A percentile compares a stretch with the other conserved stretches of the same genome.
Conservation (phyloP, 225 moss, liverwort and hornwort genomes). For the Climacium dendroides region DNA sequence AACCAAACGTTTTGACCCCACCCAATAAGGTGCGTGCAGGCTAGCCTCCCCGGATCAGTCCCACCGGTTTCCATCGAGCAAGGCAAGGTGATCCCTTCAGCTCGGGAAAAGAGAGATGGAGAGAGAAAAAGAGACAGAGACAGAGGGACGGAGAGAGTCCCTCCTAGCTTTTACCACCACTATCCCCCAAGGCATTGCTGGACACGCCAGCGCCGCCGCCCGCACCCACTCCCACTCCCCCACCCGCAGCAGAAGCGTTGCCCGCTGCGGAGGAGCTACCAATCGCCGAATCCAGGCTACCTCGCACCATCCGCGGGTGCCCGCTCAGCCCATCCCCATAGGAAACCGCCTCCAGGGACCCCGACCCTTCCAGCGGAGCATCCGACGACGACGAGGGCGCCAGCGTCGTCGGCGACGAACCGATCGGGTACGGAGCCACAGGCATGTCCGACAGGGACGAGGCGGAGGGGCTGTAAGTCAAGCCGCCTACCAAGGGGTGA, state of each 20-base stretch:
- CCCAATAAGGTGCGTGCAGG: conserved; percentile 28
- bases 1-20: conserved; percentile 21
- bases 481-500: conserved; percentile 71
- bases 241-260: conserved; percentile 27
- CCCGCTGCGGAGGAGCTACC: conserved; percentile 29
- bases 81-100: conserved; percentile 24
- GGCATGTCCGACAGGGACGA: conserved; percentile 93
- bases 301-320: conserved; percentile 47
- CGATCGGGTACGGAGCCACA: conserved; percentile 82
- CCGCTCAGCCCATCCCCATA: conserved; percentile 53
- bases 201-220: conserved; percentile 18
- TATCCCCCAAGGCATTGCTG: conserved; percentile 48
- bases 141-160: neutral
- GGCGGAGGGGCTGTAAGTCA: conserved; percentile 88
- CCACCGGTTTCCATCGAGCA: conserved; percentile 24
- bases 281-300: conserved; percentile 39
- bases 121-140: neutral
- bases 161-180: conserved; percentile 65
- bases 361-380: conserved; percentile 42
- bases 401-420: conserved; percentile 48
- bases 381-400: conserved; percentile 65
- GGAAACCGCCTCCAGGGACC: conserved; percentile 46
- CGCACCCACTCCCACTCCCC: conserved; percentile 3
- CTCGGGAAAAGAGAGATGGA: neutral
- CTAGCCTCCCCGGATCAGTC: conserved; percentile 1